Conservation (phyloP, 441 rosid species). For the Populus hybrid region DNA sequence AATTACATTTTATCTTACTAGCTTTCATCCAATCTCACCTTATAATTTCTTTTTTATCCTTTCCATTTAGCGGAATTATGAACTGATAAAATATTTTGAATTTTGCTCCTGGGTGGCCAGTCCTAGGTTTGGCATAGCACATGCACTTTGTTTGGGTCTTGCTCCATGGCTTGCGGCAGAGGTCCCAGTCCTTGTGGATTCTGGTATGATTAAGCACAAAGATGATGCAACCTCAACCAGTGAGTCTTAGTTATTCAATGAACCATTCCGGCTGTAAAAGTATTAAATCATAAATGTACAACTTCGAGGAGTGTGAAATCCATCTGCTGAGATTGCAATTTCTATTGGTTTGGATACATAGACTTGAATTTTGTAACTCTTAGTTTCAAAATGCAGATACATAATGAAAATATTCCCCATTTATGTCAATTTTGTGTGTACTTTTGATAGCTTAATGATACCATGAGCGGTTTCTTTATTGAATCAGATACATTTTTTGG, state of each 20-base stretch:
- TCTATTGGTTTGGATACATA: not conserved
- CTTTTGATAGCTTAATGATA: not conserved
- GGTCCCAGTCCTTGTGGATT: conserved; percentile 88
- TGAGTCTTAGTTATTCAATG: conserved; percentile 40
- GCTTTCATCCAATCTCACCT: not conserved
- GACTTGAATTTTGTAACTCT: not conserved
- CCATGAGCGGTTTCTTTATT: not conserved
- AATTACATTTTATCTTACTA: not conserved
- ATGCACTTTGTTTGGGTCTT: conserved; percentile 94
- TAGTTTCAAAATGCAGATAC: not conserved
- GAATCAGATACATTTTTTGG: not conserved
- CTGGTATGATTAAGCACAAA: conserved; percentile 96
- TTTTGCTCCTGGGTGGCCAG: conserved; percentile 35
- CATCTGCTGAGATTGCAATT: not conserved
- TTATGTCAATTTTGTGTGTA: not conserved
- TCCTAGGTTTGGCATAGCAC: conserved; percentile 93
- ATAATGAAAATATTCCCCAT: not conserved
- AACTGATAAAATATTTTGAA: not conserved
- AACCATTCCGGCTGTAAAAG: conserved; percentile 5
- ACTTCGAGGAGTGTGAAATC: conserved; percentile 14
- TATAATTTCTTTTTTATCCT: not conserved
- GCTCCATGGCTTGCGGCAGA: conserved; percentile 99
- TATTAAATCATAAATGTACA: conserved; percentile 8
- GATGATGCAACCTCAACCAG: conserved; percentile 65
- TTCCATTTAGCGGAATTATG: not conserved